A percentile compares a stretch with the other conserved stretches of the same genome.
These are phyloP conservation scores for Triangularia setosa DNA, from an alignment of 2,329 filamentous ascomycete species.

Conservation along the genomic window DNA sequence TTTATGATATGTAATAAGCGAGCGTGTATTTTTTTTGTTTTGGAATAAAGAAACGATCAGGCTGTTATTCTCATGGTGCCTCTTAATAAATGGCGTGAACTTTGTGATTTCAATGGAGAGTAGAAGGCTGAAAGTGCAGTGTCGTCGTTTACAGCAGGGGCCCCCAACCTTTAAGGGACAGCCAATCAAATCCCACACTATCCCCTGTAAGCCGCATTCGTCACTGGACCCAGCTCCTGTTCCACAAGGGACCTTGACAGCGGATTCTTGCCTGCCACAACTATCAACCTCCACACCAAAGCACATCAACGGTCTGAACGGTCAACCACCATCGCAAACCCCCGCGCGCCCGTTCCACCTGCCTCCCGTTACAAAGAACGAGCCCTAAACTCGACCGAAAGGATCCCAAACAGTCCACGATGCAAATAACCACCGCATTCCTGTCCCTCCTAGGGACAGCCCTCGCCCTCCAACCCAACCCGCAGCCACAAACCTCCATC, in stretches of 20 bases:
- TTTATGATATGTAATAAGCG: conserved; percentile 6
- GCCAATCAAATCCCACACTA: conserved; percentile 7
- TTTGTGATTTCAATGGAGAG: not conserved
- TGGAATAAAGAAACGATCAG: not conserved
- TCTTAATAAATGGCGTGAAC: not conserved
- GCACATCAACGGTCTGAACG: not conserved
- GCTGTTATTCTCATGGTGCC: not conserved
- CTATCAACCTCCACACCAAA: not conserved
- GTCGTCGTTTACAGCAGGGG: not conserved
- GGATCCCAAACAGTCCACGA: too few species aligned
- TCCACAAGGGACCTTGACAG: not conserved
- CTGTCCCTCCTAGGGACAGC: conserved; percentile 33
- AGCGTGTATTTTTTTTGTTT: conserved; percentile 3
- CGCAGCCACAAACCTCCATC: conserved; percentile 36
- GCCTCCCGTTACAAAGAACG: conserved; percentile 1
- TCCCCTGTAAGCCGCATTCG: conserved; percentile 11
- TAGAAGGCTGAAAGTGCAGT: not conserved
- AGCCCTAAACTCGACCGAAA: too few species aligned
- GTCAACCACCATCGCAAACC: conserved; percentile 2
- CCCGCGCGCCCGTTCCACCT: not conserved
- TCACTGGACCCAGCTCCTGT: conserved; percentile 6
- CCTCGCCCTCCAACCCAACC: conserved; percentile 10
- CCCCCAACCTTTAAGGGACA: not conserved
- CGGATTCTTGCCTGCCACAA: not conserved
- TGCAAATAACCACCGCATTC: conserved; percentile 36